Evolutionary conservation across 805 yeast species (phyloP).

Genomic region (Wickerhamiella occidentalis): DNA sequence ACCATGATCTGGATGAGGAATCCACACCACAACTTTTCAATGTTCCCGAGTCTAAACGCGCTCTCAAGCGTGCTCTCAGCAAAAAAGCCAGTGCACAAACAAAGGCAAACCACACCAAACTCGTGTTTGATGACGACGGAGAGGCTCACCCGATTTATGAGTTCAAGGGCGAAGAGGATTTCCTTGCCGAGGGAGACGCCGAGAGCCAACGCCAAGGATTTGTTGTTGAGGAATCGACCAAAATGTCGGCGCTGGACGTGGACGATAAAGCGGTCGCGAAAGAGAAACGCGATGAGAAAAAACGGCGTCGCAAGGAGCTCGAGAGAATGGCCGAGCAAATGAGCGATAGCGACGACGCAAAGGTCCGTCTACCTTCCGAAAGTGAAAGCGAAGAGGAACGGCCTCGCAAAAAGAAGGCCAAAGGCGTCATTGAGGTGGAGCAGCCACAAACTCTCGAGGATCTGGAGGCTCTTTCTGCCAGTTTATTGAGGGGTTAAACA

Average conservation of each 20-base stretch:
- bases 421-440: conserved; percentile 54
- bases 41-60: conserved; percentile 67
- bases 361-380: conserved; percentile 16
- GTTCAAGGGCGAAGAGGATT: conserved; percentile 79
- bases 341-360: conserved; percentile 6
- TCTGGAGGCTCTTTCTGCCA: conserved; percentile 51
- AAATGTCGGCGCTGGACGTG: conserved; percentile 59
- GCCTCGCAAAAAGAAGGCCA: conserved; percentile 25
- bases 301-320: conserved; percentile 71
- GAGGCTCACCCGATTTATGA: conserved; percentile 84
- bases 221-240: conserved; percentile 50
- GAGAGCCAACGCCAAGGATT: conserved; percentile 53
- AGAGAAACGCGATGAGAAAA: conserved; percentile 74
- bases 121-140: conserved; percentile 91
- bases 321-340: conserved; percentile 42
- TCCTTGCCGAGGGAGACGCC: conserved; percentile 59
- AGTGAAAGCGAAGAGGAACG: conserved; percentile 18
- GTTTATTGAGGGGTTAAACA: conserved; percentile 20
- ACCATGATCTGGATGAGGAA: conserved; percentile 55
- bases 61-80: conserved; percentile 73
- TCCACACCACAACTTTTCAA: conserved; percentile 38
- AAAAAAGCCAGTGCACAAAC: conserved; percentile 55
- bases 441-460: conserved; percentile 89
- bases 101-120: conserved; percentile 54
- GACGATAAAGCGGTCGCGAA: conserved; percentile 68